Evolutionary conservation across 2,329 filamentous ascomycete genomes (phyloP), one percentile per base, ranked within the genome.

Genomic region (Penicillium brasilianum): DNA sequence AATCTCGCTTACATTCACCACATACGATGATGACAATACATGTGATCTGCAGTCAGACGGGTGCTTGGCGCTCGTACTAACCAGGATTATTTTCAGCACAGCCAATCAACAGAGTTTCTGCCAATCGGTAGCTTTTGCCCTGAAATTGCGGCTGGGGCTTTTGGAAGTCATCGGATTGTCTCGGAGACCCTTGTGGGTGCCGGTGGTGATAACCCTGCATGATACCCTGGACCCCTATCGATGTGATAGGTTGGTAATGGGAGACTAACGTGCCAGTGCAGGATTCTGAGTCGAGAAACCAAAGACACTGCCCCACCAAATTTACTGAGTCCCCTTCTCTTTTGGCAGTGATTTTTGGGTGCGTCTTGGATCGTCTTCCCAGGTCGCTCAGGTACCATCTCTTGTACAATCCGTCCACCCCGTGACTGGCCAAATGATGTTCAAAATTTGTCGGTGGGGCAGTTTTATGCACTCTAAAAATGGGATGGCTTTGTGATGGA

Each of bases 111-210:
- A 20, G 9, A 4, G 2, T 9, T 16, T 2, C 39, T 39, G 11
- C 3, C 41, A 9, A 50, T 65, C 66, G 63, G 58, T 32, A 60
- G 51, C 41, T 62, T 57, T 66, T 63, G 30, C 66, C 61, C n/a
- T 51, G 36, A 48, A 14, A 20, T 25, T 32, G 43, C 43, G 50
- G 39, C 20, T 50, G 44, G 39, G 55, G 55, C 53, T 25, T 56
- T 49, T 54, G 14, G 13, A 22, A 46, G 34, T 9, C 22, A 37
- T 39, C 46, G n/a, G 41, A 30, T 22, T 59, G 25, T 9, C 8
- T 28, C 28, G 41, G 28, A 51, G 32, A 55, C 14, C 8, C 43
- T 25, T 53, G 43, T 11, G 54, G 41, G 20, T 11, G 22, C 18
- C n/a, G 14, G 28, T 4, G 46, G 14, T 18, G 32, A 57, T 14